Conservation (phyloP, 2,329 filamentous ascomycete genomes). For the Pestalotiopsis fici region DNA sequence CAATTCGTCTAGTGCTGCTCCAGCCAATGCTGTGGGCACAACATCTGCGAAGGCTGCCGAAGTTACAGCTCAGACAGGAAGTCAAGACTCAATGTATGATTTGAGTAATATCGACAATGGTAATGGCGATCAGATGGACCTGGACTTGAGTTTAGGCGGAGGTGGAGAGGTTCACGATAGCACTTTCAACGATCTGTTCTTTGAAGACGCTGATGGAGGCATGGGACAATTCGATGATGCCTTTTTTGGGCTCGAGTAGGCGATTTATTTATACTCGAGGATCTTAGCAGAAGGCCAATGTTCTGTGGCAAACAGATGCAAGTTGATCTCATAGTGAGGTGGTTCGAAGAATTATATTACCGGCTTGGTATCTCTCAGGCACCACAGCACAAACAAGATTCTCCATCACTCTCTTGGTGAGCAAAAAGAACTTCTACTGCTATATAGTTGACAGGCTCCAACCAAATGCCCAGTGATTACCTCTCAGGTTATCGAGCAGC, state of each 20-base stretch:
- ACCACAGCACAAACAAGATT: no score
- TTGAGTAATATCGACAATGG: constrained; percentile 36
- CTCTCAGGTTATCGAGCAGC: no score
- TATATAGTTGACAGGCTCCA: no score
- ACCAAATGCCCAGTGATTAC: no score
- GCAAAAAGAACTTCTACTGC: no score
- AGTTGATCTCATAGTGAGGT: no score
- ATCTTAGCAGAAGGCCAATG: no score
- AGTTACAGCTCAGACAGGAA: constrained; percentile 13
- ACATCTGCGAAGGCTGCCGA: constrained; percentile 13
- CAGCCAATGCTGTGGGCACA: constrained; percentile 9
- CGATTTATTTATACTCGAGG: no score
- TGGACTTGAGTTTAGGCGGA: constrained; percentile 40
- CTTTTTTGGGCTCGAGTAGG: constrained; percentile 41
- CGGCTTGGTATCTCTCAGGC: no score
- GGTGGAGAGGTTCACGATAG: constrained; percentile 36
- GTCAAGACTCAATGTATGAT: constrained; percentile 50
- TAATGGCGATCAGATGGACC: constrained; percentile 35
- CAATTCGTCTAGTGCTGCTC: not conserved
- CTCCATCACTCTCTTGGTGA: no score
- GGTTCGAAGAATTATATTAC: no score
- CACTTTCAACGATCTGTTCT: constrained; percentile 55
- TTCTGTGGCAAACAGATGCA: no score
- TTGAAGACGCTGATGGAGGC: constrained; percentile 39
- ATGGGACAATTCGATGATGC: constrained; percentile 49